Percentiles rank a stretch among this genome's conserved stretches.
Evolutionary conservation across 257 asterid species (phyloP).

Genomic region (Solanum etuberosum): DNA sequence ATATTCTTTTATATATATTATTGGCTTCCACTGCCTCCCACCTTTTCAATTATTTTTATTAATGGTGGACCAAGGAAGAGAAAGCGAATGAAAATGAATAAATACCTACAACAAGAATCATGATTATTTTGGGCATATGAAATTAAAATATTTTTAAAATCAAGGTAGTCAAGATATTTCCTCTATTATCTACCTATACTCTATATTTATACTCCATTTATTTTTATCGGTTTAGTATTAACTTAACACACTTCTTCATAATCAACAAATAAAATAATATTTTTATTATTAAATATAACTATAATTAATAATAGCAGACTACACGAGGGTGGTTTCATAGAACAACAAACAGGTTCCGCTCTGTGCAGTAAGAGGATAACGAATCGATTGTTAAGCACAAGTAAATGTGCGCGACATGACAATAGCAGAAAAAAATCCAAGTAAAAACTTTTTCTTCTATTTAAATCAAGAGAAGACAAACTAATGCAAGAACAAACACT

Average conservation of each 20-base stretch:
- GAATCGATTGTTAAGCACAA: too few relatives aligned
- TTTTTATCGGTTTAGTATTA: background rate
- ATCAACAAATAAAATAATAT: background rate
- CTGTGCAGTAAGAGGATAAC: too few relatives aligned
- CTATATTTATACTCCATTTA: background rate
- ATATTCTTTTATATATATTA: too few relatives aligned
- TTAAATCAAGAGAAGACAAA: too few relatives aligned
- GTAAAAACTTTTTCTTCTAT: too few relatives aligned
- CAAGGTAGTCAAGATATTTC: background rate
- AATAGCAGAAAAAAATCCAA: too few relatives aligned
- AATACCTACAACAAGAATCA: background rate
- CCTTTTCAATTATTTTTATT: background rate
- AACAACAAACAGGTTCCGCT: too few relatives aligned
- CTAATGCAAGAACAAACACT: too few relatives aligned
- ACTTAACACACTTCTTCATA: background rate
- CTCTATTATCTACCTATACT: background rate
- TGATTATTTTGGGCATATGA: background rate
- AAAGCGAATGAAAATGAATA: background rate
- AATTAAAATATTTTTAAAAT: background rate
- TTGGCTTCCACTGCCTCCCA: background rate
- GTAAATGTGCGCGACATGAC: too few relatives aligned
- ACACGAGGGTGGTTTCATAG: background rate
- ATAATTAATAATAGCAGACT: background rate
- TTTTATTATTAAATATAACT: too few relatives aligned
- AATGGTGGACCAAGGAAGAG: background rate